A percentile compares a stretch with the other conserved stretches of the same genome.
These are phyloP conservation scores for Murraya paniculata DNA, from an alignment of 345 rosid genomes.

Conservation along the genomic window DNA sequence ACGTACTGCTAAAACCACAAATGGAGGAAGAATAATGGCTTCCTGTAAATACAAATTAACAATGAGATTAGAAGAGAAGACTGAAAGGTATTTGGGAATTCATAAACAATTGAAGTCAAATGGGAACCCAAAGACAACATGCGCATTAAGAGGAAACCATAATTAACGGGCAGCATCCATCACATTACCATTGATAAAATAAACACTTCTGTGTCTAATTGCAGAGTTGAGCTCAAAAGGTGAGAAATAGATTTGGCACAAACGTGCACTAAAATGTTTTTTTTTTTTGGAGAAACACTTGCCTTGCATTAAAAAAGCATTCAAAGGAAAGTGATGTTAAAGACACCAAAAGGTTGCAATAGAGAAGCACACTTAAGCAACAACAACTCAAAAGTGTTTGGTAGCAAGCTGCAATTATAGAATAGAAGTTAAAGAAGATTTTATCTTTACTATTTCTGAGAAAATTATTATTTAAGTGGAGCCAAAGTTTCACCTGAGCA, in stretches of 20 bases:
- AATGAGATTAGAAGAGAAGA: neutral
- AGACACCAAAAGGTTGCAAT: neutral
- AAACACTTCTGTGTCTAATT: neutral
- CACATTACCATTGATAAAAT: neutral
- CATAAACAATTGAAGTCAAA: neutral
- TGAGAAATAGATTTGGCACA: neutral
- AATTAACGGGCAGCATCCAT: neutral
- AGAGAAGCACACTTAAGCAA: neutral
- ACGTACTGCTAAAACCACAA: constrained; percentile 29
- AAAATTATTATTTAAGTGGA: no score
- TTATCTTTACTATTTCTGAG: no score
- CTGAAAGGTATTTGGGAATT: neutral
- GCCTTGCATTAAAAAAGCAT: neutral
- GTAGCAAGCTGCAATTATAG: no score
- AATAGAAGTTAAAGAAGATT: no score
- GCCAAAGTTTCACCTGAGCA: constrained; percentile 30
- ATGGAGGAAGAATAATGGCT: constrained; percentile 36
- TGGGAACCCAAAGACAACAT: neutral
- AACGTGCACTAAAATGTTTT: neutral
- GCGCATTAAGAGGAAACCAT: no score
- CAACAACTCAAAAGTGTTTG: no score
- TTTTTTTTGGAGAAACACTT: neutral
- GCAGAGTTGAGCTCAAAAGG: neutral
- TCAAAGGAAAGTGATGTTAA: neutral
- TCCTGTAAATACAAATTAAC: constrained; percentile 10